Conservation (phyloP, 441 rosid species). For the Erysimum cheiri region DNA sequence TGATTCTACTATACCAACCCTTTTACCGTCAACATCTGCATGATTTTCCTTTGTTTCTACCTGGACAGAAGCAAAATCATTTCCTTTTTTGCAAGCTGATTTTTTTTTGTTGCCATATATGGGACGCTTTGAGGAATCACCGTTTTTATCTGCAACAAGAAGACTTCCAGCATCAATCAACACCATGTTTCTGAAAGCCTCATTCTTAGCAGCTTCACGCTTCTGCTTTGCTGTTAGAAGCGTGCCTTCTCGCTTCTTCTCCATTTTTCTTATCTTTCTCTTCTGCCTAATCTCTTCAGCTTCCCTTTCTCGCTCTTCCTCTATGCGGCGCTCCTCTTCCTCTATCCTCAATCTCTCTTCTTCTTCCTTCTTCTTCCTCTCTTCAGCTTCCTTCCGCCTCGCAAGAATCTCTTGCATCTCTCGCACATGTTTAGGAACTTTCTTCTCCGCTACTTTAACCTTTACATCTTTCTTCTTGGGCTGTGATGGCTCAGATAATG, state of each 20-base stretch:
- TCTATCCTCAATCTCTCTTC: constrained; percentile 86
- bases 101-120: constrained; percentile 80
- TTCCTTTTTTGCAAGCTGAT: constrained; percentile 63
- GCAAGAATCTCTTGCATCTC: constrained; percentile 96
- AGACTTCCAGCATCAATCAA: constrained; percentile 62
- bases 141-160: constrained; percentile 57
- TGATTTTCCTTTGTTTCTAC: constrained; percentile 53
- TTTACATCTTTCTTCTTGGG: constrained; percentile 72
- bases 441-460: constrained; percentile 82
- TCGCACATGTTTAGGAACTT: constrained; percentile 87
- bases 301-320: constrained; percentile 86
- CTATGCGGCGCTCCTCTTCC: constrained; percentile 82
- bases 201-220: constrained; percentile 66
- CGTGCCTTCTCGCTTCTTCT: constrained; percentile 89
- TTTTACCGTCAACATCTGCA: constrained; percentile 49
- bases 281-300: constrained; percentile 90
- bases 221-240: no score
- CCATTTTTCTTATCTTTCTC: constrained; percentile 86
- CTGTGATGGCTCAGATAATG: constrained; percentile 51
- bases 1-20: constrained; percentile 53
- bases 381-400: constrained; percentile 78
- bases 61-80: constrained; percentile 52
- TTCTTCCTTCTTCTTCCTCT: constrained; percentile 80
- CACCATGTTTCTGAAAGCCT: constrained; percentile 80
- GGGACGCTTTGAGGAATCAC: constrained; percentile 66